Evolutionary conservation across 371 early-diverging fungal species (phyloP).

Genomic region (Mortierella sp.): DNA sequence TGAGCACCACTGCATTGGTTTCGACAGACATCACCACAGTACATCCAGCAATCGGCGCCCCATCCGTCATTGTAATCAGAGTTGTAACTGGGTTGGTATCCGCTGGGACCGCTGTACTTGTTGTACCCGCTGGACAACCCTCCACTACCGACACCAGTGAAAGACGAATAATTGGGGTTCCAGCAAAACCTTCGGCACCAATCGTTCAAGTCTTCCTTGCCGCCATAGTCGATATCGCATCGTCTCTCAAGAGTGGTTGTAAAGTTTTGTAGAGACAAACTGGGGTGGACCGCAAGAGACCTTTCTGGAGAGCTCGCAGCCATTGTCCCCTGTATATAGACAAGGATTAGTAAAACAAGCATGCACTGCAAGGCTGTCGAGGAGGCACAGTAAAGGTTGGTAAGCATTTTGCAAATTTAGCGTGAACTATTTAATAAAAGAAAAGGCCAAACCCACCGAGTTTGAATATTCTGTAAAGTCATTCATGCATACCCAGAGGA

Average conservation of each 20-base stretch:
- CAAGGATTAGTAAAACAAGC: too few relatives aligned
- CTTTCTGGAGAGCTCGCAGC: neutral
- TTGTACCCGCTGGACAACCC: neutral
- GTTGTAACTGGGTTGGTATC: neutral
- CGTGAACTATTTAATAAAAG: too few relatives aligned
- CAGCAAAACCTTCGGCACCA: constrained; percentile 5
- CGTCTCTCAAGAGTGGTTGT: neutral
- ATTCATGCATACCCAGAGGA: too few relatives aligned
- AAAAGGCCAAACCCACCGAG: too few relatives aligned
- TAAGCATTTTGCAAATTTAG: too few relatives aligned
- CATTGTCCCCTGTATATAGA: neutral
- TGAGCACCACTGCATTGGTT: neutral
- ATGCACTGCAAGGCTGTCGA: too few relatives aligned
- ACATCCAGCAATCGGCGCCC: neutral
- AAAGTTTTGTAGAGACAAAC: neutral
- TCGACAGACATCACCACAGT: neutral
- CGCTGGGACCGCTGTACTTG: neutral
- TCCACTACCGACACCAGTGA: neutral
- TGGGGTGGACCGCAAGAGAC: neutral
- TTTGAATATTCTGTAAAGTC: too few relatives aligned
- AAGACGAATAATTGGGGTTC: neutral
- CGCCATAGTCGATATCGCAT: neutral
- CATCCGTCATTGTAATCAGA: neutral
- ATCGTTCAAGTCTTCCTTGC: neutral
- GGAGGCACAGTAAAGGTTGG: too few relatives aligned